Evolutionary conservation across 768 basidiomycete genomes (phyloP), one percentile per base, ranked within the genome.

Genomic region (Dictyophora rubrovolvata): DNA sequence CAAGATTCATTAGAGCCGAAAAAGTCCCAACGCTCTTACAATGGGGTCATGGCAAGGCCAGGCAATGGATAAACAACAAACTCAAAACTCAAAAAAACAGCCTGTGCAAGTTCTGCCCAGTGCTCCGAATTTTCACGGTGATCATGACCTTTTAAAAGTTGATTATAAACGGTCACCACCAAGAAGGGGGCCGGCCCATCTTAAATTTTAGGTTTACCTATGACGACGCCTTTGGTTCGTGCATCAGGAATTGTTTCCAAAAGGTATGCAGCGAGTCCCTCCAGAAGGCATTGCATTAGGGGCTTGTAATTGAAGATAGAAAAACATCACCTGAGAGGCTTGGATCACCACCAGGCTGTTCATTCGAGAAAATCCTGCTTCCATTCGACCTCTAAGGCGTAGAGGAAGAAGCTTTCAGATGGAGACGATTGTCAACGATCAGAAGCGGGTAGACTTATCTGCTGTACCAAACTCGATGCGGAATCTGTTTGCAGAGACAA

Each of bases 381-480:
- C 86, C 92, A 94, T 93, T 62, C 73, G 77, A 1, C 85, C 89
- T 65, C 89, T 75, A 20, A 92, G 74, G 55, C 90, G 90, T 87
- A 62, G 28, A 49, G 59, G 48, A 18, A 12, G 36, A 28, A 33
- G 18, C 10, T 17, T 7, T 54, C 28, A 17, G 20, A 6, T 69
- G 61, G 68, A 5, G 54, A 18, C 3, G 22, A 33, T 10, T 18
- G 16, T 36, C 28, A 28, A 28, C n/a, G 28, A 28, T 28, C 28
- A 28, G 4, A 28, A 28, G 7, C 28, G 7, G 4, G 28, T 28
- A 3, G 9, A 54, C 63, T 52, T 23, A 85, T 90, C 90, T 58
- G 91, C 89, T 21, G 91, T 94, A 5, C 91, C 91, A 69, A 94
- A 94, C 60, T 86, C 80, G 63, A 94, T 93, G 36, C 91, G 80